Evolutionary conservation across 179 eudicot species (phyloP).

Genomic region (Silene vulgaris): DNA sequence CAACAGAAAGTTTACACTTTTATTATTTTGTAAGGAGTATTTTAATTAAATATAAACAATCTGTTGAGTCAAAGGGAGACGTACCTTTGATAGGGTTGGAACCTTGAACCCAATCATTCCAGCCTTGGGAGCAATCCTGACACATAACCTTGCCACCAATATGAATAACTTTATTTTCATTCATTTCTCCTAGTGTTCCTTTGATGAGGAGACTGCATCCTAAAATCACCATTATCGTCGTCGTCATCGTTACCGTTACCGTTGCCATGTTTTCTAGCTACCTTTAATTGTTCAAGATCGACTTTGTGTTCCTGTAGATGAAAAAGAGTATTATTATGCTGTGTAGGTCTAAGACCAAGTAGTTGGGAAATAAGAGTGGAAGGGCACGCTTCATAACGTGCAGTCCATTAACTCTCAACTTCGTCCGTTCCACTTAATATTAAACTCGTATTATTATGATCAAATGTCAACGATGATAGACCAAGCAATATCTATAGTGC

Average conservation of each 20-base stretch:
- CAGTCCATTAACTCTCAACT: not conserved
- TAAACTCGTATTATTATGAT: no score
- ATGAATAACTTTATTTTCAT: conserved; percentile 36
- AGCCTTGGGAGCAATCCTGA: conserved; percentile 59
- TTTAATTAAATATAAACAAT: no score
- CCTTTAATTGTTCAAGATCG: not conserved
- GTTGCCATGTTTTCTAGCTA: conserved; percentile 1
- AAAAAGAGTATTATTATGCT: not conserved
- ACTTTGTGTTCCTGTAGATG: not conserved
- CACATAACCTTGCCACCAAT: conserved; percentile 66
- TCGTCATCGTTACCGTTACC: conserved; percentile 11
- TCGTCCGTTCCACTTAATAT: no score
- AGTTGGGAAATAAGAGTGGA: not conserved
- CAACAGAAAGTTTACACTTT: no score
- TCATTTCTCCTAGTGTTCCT: conserved; percentile 25
- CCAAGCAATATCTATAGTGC: no score
- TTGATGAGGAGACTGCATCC: conserved; percentile 15
- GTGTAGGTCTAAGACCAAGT: not conserved
- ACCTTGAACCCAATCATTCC: conserved; percentile 62
- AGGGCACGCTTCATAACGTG: not conserved
- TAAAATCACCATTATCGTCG: conserved; percentile 12
- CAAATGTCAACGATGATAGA: no score
- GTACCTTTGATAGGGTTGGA: conserved; percentile 55
- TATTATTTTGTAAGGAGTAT: no score
- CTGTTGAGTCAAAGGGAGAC: no score